Evolutionary conservation across 2,329 filamentous ascomycete species (phyloP), one percentile per base, ranked within the genome.

Genomic region (Pseudogymnoascus verrucosus): DNA sequence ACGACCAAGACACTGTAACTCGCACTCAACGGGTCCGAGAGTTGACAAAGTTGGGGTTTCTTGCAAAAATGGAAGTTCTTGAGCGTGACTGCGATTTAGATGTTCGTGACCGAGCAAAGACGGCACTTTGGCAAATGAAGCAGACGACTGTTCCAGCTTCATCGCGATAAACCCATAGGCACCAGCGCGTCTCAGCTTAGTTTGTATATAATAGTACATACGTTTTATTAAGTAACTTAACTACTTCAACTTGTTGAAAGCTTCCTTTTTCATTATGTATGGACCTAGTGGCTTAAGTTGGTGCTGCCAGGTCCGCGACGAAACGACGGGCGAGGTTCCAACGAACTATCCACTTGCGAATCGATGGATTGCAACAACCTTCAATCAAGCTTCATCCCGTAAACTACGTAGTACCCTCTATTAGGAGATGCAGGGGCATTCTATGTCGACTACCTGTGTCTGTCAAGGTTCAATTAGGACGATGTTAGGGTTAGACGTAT

Each of bases 31-130:
- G 95, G 62, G 88, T 87, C 0, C 74, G 77, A 11, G 87, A 89
- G 72, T 79, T 99, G 51, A 84, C 85, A 72, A 83, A 84, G 62
- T 75, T 95, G 26, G 91, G 91, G 0, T 89, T 93, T 67, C 78
- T 88, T 62, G 79, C 83, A 34, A 88, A 85, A 69, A 79, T 93
- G 67, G 80, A 85, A 72, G 78, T 76, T 66, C 76, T 91, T 71
- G 76, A 84, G 71, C 76, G 84, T 66, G 93, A 98, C 75, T 75
- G 79, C 1, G 91, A 96, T 71, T 75, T 95, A 64, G 91, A 96
- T 74, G 89, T 96, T 21, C 81, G 89, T 62, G 91, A 98, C 78
- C 79, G 91, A 67, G 91, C 90, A 1, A 96, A 93, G 78, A 88
- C 85, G 47, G 92, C 91, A 0, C 76, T 89, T 11, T 87, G 87